A percentile compares a stretch with the other conserved stretches of the same genome.
Conservation (phyloP, 2,329 filamentous ascomycete genomes). For the Aspergillus pseudotamarii region DNA sequence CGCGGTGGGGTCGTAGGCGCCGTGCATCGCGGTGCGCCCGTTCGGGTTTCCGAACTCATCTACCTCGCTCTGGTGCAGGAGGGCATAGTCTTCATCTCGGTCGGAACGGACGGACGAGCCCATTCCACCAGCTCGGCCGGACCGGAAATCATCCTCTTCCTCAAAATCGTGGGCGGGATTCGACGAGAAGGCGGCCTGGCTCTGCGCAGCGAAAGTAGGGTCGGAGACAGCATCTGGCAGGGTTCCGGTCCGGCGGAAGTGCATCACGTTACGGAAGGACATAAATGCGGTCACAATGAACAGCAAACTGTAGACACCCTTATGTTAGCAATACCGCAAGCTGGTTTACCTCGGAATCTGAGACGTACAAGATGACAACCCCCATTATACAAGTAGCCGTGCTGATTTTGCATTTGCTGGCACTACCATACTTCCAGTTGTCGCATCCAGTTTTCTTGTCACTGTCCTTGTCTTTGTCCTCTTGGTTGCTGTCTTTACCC, state of each 20-base stretch:
- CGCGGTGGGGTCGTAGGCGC: conserved; percentile 44
- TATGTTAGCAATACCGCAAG: conserved; percentile 1
- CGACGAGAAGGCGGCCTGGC: conserved; percentile 51
- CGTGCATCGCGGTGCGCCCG: conserved; percentile 40
- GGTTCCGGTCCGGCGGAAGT: conserved; percentile 60
- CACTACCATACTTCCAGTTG: conserved; percentile 58
- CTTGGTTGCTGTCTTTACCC: conserved; percentile 40
- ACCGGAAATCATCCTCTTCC: conserved; percentile 49
- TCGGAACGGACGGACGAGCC: conserved; percentile 43
- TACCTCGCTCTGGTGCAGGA: conserved; percentile 51
- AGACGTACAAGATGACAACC: conserved; percentile 58
- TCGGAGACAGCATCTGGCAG: conserved; percentile 51
- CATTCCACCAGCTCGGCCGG: conserved; percentile 41
- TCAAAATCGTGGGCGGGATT: conserved; percentile 50
- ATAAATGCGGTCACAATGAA: conserved; percentile 57
- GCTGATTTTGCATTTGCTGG: conserved; percentile 59
- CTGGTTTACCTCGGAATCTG: not conserved
- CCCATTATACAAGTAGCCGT: conserved; percentile 59
- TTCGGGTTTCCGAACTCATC: conserved; percentile 45
- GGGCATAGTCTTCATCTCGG: conserved; percentile 55
- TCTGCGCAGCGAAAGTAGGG: conserved; percentile 53
- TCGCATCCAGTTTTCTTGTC: conserved; percentile 52
- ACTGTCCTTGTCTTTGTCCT: conserved; percentile 38
- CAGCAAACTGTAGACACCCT: conserved; percentile 47
- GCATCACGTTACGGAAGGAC: conserved; percentile 57